These are phyloP conservation scores for Phytophthora macrochlamydospora DNA, from an alignment of 352 stramenopile genomes.

Conservation along the genomic window DNA sequence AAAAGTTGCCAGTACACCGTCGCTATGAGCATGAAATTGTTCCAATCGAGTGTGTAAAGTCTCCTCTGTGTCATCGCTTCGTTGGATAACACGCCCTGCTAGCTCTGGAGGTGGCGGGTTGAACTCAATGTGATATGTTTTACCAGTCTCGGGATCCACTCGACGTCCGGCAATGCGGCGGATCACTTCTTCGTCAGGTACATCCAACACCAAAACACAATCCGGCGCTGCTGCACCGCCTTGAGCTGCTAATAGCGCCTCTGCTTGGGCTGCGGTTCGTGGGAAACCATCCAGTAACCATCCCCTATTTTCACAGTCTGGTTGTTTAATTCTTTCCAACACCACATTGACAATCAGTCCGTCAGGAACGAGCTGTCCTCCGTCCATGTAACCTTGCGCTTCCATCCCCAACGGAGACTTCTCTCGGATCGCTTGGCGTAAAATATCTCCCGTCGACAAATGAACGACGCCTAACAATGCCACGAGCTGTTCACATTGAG, in stretches of 20 bases:
- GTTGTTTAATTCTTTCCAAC: slow-evolving; percentile 76
- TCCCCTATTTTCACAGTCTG: slow-evolving; percentile 83
- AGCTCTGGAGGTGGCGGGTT: slow-evolving; percentile 88
- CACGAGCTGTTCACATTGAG: slow-evolving; percentile 93
- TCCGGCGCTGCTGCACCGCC: slow-evolving; percentile 74
- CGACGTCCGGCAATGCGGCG: slow-evolving; percentile 96
- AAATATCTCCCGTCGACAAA: slow-evolving; percentile 92
- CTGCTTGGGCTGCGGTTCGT: slow-evolving; percentile 85
- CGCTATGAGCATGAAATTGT: slow-evolving; percentile 84
- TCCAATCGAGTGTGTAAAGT: slow-evolving; percentile 90
- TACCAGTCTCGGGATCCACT: slow-evolving; percentile 93
- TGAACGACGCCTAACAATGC: slow-evolving; percentile 90
- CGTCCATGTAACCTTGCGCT: slow-evolving; percentile 92
- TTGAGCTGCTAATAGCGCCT: slow-evolving; percentile 67
- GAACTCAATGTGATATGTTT: slow-evolving; percentile 98
- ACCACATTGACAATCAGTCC: slow-evolving; percentile 91
- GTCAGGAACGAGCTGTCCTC: slow-evolving; percentile 91
- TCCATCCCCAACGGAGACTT: slow-evolving; percentile 64
- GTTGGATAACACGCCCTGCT: slow-evolving; percentile 78
- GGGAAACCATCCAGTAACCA: slow-evolving; percentile 96
- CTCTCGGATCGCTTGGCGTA: slow-evolving; percentile 86
- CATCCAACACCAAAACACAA: slow-evolving; percentile 92
- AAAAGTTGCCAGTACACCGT: slow-evolving; percentile 59
- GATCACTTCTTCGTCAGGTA: slow-evolving; percentile 95
- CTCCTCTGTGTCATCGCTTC: slow-evolving; percentile 93